Evolutionary conservation across 257 asterid genomes (phyloP), one percentile per base, ranked within the genome.

Genomic region (Nicotiana knightiana): DNA sequence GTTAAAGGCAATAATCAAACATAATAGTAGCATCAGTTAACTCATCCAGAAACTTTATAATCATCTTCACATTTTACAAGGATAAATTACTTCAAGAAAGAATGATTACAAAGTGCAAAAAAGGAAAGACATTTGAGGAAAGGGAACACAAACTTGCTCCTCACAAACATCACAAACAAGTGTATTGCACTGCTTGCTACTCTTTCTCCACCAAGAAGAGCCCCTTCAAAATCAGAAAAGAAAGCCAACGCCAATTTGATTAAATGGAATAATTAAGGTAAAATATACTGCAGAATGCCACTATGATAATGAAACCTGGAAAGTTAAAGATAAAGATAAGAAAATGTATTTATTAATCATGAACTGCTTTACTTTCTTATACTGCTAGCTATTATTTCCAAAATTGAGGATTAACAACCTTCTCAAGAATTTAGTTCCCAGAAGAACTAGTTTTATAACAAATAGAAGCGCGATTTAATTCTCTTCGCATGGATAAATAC

Each of bases 141-240:
- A 64, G 30, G 18, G 61, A 71, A 24, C 61, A 71, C 79, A 21
- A 12, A 71, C 79, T 48, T 71, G 61, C 26, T 71, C 79, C 79
- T 71, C 79, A 9, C 79, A 71, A 24, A 71, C 79, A 71, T 71
- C 79, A 71, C 79, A 71, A 71, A 71, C 35, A 71, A 12, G 37
- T 11, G 35, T 71, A 21, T 71, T 71, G 21, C 37, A 24, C 39
- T 18, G 9, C 61, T 71, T 71, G 15, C 79, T 71, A 48, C 79
- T 48, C 61, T 71, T 71, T 71, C 37, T 46, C 79, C 79, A 71
- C 61, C 59, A 71, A 46, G 61, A 71, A 46, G 37, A 3, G 0
- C 39, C 24, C 61, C 79, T 71, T 24, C 79, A 71, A 71, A 71
- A 24, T 13, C 37, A 46, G 18, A 71, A 46, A 46, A 70, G 35